Evolutionary conservation across 768 basidiomycete species (phyloP), one percentile per base, ranked within the genome.

Genomic region (Boletus rex-veris): DNA sequence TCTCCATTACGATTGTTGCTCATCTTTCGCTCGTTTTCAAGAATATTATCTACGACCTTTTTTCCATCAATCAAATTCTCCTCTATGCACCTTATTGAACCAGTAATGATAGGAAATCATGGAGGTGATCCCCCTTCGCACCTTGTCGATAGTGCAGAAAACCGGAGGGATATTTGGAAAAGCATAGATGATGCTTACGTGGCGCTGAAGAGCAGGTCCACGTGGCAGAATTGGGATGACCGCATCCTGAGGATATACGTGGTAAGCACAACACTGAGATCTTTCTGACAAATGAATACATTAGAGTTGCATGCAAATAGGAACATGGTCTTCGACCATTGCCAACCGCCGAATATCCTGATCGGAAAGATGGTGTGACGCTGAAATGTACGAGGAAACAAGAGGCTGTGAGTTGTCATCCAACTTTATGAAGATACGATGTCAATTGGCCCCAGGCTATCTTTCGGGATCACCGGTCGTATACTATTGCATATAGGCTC

Each of bases 21-120:
- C 33, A 35, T 35, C 33, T 6, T 35, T 14, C 14, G 33, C 11
- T 14, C 12, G 14, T 35, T 10, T 35, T 8, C 30, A 41, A 55
- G 54, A 1, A 37, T 55, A 26, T n/a, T 55, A 1, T 44, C 54
- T 0, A 52, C 50, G 4, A 42, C 35, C n/a, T 47, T 38, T 5
- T 21, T 7, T 45, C 57, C 50, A 1, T 14, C n/a, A 18, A 7
- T 58, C 43, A 55, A 45, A 41, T 35, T 58, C 24, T 52, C 42
- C 3, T 58, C 57, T 3, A 37, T 58, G 19, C 57, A 58, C 12
- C 28, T 58, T 1, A 14, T 55, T 5, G 53, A 51, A 18, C 57
- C 53, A 16, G 2, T 14, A 11, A 1, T 19, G 11, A 1, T 42
- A 3, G 24, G 41, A n/a, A 14, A 21, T 18, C 12, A 45, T 15